Base-by-base conservation (phyloP, 2,329 filamentous ascomycete species). In the Chaetomiaceae sp. region DNA sequence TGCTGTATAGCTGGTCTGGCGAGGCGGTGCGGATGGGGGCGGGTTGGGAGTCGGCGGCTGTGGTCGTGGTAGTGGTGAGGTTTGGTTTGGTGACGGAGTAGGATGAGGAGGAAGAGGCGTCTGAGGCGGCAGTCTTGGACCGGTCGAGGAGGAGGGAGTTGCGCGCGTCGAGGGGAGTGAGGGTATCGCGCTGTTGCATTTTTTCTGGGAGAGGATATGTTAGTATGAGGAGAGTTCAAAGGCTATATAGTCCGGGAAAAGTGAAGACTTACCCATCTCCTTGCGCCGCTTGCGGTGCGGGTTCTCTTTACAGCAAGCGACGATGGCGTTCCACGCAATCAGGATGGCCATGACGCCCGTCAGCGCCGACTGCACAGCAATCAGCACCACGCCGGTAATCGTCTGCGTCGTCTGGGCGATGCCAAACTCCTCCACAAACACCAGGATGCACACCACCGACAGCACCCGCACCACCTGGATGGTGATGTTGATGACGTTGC, bases 381-480 rank as follows among this genome's bases (percentile, higher is more conserved):
- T 93, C 49, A 98, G 76, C 14, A 89, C 87, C n/a, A 97, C 80
- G 45, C 93, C 93, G 14, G 88, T 91, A 40, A 97, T 79, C 0
- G 93, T 97, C 72, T 96, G 88, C 9, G 91, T 96, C 9, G 90
- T 95, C 66, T 96, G 84, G 6, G 82, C 77, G 56, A 98, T 84
- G 47, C 86, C 87, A 44, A 98, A 81, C 68, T 97, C 84, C 62
- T 97, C 86, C 22, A 97, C 91, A 59, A 97, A 98, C 42, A 97
- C 75, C 55, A 98, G 70, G 57, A 97, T 88, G 69, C 90, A 95
- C 45, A 80, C 76, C 6, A 96, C 86, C 0, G 91, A 96, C 41
- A 96, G 70, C 11, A 95, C 85, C 35, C 93, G 86, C 15, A 96
- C 88, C 30, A 86, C 75, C 65, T 95, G 88, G 58, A 97, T 96